Evolutionary conservation across 2,329 filamentous ascomycete species (phyloP), one percentile per base, ranked within the genome.

Genomic region (Scortechinia acanthostroma): DNA sequence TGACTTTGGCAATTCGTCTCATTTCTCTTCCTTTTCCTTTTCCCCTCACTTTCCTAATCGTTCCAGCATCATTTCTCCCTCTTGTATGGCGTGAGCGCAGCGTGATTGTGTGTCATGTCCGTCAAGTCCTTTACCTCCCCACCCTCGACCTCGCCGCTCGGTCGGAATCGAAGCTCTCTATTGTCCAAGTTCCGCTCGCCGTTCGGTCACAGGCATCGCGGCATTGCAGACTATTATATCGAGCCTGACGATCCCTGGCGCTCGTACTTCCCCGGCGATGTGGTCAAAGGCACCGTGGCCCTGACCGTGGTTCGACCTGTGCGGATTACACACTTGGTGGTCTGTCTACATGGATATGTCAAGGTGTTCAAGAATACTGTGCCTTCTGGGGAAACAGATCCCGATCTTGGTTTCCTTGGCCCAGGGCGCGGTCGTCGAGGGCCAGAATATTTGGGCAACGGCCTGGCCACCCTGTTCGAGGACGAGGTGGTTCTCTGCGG

Each of bases 311-410:
- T 74, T 42, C 79, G 79, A 52, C 75, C 79, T 21, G 63, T 80
- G 49, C 68, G 79, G 45, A 74, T 83, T 49, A 83, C 80, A 5
- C 80, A 84, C 61, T 63, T 84, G 21, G 76, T 79, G 13, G 66
- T 83, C 22, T 77, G 74, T 53, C 61, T 84, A 49, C 77, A 83
- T 63, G 80, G 80, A 19, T 79, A 74, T 58, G 79, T 77, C 43
- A 80, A 81, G 57, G 80, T 83, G 15, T 82, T 74, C 62, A 82
- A 80, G 60, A 80, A 77, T 48, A 71, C 77, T 23, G 71, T 75
- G 45, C 65, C 73, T 5, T 70, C 76, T 0, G 71, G 74, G 13
- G 77, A 82, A 50, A 63, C 64, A 4, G 66, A 69, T 48, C 69
- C 73, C 23, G 64, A 66, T 42, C 62, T 67, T 46, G 65, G 69